Base-by-base conservation (phyloP, 768 basidiomycete species). In the Neoboletus magnificus region DNA sequence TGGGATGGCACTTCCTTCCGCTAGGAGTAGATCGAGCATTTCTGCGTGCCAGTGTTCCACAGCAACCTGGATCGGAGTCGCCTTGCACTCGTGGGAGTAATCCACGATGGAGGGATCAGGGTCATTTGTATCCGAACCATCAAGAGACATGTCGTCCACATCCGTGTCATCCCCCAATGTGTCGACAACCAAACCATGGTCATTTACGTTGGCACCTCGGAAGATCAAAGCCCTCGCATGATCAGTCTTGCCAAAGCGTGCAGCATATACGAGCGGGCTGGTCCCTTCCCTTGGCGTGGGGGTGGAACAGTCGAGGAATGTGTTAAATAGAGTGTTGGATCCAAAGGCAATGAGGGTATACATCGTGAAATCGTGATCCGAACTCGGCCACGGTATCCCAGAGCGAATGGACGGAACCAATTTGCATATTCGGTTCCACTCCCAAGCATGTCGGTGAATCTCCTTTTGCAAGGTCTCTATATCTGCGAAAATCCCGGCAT, bases 211-310 rank as follows among this genome's bases (percentile, higher is more conserved):
- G 9, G 29, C 40, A 27, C 48, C 47, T 3, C 20, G 47, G 1
- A 10, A 50, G 15, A 62, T 35, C 40, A 62, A 1, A 4, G 23
- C 11, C n/a, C 22, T 29, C 10, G 54, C 54, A 43, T 48, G 51
- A 0, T 18, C 39, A 1, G 23, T 47, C 33, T 53, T 56, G 8
- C 40, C 48, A 9, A 61, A 48, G 8, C 23, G 40, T 1, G 45
- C 36, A 4, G 58, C 58, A 25, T 62, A 61, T 25, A 62, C 36
- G 1, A 62, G 59, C 0, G 60, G 60, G 18, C 61, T 61, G 2
- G 41, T 56, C 11, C 51, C 35, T 1, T 35, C 41, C 45, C n/a
- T 43, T 10, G 41, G 5, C 9, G 7, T n/a, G 5, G 40, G 13
- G 7, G 18, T 0, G 4, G 44, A 0, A 13, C 9, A 25, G 10